Evolutionary conservation across 257 asterid species (phyloP).

Genomic region (Solanum gracilifrons): DNA sequence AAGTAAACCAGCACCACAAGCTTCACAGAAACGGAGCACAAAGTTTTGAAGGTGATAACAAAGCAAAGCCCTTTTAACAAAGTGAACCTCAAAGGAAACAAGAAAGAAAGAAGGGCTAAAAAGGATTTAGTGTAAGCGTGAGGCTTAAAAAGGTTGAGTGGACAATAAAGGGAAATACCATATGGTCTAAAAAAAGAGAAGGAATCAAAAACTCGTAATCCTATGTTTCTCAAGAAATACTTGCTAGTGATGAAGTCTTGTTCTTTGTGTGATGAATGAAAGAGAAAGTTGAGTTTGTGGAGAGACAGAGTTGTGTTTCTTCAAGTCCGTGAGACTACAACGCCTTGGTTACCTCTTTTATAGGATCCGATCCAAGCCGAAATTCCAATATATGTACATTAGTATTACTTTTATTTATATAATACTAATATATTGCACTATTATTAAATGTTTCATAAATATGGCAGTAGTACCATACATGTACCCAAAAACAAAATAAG

Average conservation of each 20-base stretch:
- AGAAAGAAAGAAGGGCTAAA: background rate
- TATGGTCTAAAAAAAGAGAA: background rate
- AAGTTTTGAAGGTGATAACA: slow-evolving; percentile 1
- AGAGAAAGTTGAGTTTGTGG: background rate
- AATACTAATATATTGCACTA: background rate
- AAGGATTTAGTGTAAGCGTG: background rate
- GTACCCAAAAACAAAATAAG: background rate
- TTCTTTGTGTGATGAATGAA: background rate
- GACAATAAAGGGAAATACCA: background rate
- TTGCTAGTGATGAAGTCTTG: background rate
- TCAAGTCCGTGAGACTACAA: slow-evolving; percentile 16
- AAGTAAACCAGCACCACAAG: background rate
- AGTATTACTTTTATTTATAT: background rate
- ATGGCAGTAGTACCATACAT: background rate
- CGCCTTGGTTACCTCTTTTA: slow-evolving; percentile 39
- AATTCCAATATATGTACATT: slow-evolving; percentile 15
- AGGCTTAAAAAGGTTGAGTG: background rate
- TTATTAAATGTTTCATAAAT: background rate
- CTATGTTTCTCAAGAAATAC: background rate
- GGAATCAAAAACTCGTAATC: background rate
- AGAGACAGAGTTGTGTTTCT: slow-evolving; percentile 2
- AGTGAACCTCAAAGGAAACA: background rate
- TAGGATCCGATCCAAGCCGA: slow-evolving; percentile 47
- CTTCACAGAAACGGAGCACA: background rate
- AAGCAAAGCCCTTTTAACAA: background rate